Percentiles rank a stretch among this genome's conserved stretches.
Evolutionary conservation across 164 flowering plant genomes (phyloP).

Genomic region (Brasenia schreberi): DNA sequence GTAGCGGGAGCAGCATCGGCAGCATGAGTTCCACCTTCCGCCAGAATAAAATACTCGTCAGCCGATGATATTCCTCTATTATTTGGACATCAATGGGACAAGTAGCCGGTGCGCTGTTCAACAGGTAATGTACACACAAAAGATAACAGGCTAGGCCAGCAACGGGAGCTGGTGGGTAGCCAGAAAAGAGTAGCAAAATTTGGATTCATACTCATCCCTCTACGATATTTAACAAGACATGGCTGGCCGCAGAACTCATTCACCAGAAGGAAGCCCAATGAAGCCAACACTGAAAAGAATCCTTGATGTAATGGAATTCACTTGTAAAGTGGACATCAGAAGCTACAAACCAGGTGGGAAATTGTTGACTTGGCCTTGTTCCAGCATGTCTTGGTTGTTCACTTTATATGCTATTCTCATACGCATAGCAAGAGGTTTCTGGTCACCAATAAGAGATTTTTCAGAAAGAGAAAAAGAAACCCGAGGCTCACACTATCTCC

Average conservation of each 20-base stretch:
- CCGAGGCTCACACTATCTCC: background rate
- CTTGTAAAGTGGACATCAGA: background rate
- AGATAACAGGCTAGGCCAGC: too few species aligned
- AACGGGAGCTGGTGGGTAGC: too few species aligned
- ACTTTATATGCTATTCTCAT: slow-evolving; percentile 71
- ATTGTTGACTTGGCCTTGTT: slow-evolving; percentile 83
- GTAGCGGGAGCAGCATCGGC: too few species aligned
- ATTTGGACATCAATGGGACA: too few species aligned
- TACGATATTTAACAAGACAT: background rate
- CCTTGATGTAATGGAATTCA: background rate
- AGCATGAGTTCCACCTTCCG: too few species aligned
- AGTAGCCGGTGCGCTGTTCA: too few species aligned
- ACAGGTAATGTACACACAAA: too few species aligned
- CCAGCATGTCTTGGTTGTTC: slow-evolving; percentile 51
- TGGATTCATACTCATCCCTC: background rate
- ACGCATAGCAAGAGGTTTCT: slow-evolving; percentile 94
- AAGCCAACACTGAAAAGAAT: background rate
- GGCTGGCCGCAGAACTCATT: background rate
- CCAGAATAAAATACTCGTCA: too few species aligned
- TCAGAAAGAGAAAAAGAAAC: background rate
- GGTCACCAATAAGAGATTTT: slow-evolving; percentile 6
- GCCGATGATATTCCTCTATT: too few species aligned
- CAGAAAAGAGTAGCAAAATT: too few species aligned
- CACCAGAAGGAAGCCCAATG: background rate
- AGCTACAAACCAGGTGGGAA: slow-evolving; percentile 22